Evolutionary conservation across 129 eudicot genomes (phyloP), one percentile per base, ranked within the genome.

Genomic region (Lactuca saligna): DNA sequence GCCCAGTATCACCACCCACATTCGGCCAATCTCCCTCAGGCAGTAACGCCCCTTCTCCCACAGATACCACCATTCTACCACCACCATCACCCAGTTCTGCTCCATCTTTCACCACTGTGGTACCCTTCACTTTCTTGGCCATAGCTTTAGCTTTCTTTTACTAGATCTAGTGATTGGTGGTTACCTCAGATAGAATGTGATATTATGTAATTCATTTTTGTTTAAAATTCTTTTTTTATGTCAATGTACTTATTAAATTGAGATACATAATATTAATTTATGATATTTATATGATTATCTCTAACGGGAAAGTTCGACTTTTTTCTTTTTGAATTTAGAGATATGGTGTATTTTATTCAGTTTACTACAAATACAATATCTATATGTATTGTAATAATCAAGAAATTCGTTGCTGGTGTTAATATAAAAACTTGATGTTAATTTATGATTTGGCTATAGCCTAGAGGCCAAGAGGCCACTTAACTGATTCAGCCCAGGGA

Each of bases 61-160:
- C 55, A 15, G 55, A 17, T 16, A 7, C n/a, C 60, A 10, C 59
- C 57, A 17, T 34, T 17, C 9, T 42, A 7, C 61, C 75, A 44
- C 66, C 70, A 20, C 54, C 73, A 4, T 57, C 64, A n/a, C 54
- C 61, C 25, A 69, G 73, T 20, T 69, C 11, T 4, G 60, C 71
- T 0, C 63, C 72, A 20, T 51, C 84, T 8, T 72, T 78, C 4
- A 74, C 54, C 34, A 70, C 68, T 6, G 58, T 74, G 2, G 80
- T 64, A 38, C 81, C 90, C 0, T 9, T 79, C 58, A 68, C 80
- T 39, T 17, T 82, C 35, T 69, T 82, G 67, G 67, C 80, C n/a
- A 12, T 69, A 32, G 78, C 78, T 66, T 46, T 69, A 35, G 78
- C 90, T 63, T 68, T 79, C 20, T 76, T 79, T 63, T 65, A 51